Evolutionary conservation across 1,284 basidiomycete species (phyloP), one percentile per base, ranked within the genome.

Genomic region (Cryptococcus sp.): DNA sequence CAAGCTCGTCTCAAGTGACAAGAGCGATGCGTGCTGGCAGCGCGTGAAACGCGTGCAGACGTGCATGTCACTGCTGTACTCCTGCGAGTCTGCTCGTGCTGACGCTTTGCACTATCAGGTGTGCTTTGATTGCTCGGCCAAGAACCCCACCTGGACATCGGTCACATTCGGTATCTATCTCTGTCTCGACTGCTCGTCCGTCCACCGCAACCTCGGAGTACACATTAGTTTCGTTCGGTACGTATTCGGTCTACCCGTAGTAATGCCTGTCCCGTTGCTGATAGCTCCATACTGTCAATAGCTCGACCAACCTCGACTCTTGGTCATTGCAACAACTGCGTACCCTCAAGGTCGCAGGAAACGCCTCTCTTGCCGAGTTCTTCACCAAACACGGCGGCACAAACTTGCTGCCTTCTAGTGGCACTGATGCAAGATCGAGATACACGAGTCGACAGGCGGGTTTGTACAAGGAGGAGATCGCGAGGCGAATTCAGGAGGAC

Each of bases 91-190:
- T 35, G 30, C 30, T 13, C 30, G 25, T 35, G 30, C 30, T 35
- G 30, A 35, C 30, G 8, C 30, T 35, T 8, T 35, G 13, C 30
- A n/a, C 39, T 23, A 6, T 7, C 69, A 98, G 95, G 85, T 87
- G 70, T 99, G 95, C 82, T 97, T 97, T 75, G 95, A 99, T 80
- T 99, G 96, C 77, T 85, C 87, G 69, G 93, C 95, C 60, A 90
- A 93, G 73, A 97, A 96, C 81, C 95, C 95, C 55, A 96, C 94
- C 49, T 99, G 95, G 95, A 89, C 93, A 2, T 94, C 91, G 64
- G 93, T 96, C 38, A 95, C 93, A 0, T 99, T 89, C 74, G 95
- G 91, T 51, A 88, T 99, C 47, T 99, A 99, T 80, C 95, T 99
- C 73, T 99, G 95, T 75, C 83, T 99, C 47, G 94, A 99, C 70